Evolutionary conservation across 2,329 filamentous ascomycete species (phyloP).

Genomic region (Chaetomium olivaceum): DNA sequence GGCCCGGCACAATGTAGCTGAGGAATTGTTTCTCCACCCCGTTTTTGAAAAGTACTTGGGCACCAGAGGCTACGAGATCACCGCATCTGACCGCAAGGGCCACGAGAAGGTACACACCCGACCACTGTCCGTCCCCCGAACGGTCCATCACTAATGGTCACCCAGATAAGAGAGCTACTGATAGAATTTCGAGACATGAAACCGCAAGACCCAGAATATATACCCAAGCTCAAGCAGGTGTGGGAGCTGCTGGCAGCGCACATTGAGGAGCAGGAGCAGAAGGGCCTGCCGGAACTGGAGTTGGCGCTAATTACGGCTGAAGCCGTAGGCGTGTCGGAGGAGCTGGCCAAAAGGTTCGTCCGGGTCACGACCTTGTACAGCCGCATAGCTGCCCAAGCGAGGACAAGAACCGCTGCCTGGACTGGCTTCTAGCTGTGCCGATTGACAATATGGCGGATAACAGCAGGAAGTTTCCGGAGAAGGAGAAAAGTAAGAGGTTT

Average conservation of each 20-base stretch:
- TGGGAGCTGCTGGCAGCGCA: constrained; percentile 16
- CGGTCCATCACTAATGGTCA: not conserved
- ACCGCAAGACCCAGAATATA: constrained; percentile 3
- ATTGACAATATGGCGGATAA: constrained; percentile 16
- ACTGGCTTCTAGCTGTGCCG: constrained; percentile 16
- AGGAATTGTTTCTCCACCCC: constrained; percentile 43
- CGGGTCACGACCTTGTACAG: constrained; percentile 16
- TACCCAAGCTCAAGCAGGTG: constrained; percentile 17
- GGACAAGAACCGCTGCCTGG: constrained; percentile 17
- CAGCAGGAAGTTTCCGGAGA: constrained; percentile 13
- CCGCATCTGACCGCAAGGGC: constrained; percentile 16
- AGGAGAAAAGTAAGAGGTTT: constrained; percentile 1
- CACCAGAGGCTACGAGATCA: constrained; percentile 16
- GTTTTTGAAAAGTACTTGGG: constrained; percentile 17
- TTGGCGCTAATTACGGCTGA: not conserved
- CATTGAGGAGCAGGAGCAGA: constrained; percentile 15
- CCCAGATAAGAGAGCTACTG: constrained; percentile 16
- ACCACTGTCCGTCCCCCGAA: not conserved
- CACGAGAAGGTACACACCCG: constrained; percentile 11
- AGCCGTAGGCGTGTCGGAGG: constrained; percentile 11
- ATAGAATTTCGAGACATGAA: constrained; percentile 19
- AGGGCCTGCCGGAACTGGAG: constrained; percentile 17
- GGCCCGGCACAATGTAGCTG: constrained; percentile 51
- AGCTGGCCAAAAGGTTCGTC: constrained; percentile 18
- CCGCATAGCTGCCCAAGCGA: constrained; percentile 19